A percentile compares a stretch with the other conserved stretches of the same genome.
These are phyloP conservation scores for Ceratobasidium sp. DNA, from an alignment of 1,284 basidiomycete species.

Conservation along the genomic window DNA sequence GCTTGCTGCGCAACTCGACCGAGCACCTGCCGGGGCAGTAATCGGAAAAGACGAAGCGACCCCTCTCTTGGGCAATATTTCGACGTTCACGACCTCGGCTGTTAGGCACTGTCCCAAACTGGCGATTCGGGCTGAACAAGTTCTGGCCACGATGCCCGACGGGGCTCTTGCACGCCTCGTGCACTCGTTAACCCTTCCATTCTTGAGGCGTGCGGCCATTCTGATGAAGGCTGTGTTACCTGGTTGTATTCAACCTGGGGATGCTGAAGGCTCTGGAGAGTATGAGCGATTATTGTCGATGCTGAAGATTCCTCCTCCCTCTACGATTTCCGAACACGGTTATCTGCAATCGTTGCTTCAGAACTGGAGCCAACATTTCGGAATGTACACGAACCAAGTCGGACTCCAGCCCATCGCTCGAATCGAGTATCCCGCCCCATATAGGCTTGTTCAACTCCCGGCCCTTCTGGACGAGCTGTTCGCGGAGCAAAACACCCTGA, in stretches of 20 bases:
- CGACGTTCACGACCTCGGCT: slow-evolving; percentile 84
- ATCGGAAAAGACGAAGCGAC: slow-evolving; percentile 56
- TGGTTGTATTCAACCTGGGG: slow-evolving; percentile 59
- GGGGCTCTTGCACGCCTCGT: slow-evolving; percentile 83
- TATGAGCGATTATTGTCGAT: slow-evolving; percentile 78
- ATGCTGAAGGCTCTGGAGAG: slow-evolving; percentile 58
- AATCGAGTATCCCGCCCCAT: slow-evolving; percentile 83
- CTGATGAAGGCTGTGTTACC: slow-evolving; percentile 79
- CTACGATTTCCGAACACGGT: slow-evolving; percentile 73
- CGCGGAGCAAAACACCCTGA: slow-evolving; percentile 69
- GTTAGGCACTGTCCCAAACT: slow-evolving; percentile 78
- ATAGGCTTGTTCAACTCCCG: slow-evolving; percentile 84
- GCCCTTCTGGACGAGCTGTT: slow-evolving; percentile 83
- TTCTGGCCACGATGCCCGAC: slow-evolving; percentile 77
- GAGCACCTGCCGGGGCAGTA: slow-evolving; percentile 60
- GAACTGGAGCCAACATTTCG: slow-evolving; percentile 82
- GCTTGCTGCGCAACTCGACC: slow-evolving; percentile 68
- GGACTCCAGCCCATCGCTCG: slow-evolving; percentile 71
- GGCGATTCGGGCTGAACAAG: slow-evolving; percentile 75
- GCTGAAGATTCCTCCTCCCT: slow-evolving; percentile 77
- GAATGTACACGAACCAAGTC: slow-evolving; percentile 72
- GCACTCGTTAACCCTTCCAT: slow-evolving; percentile 89
- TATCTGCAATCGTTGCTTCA: slow-evolving; percentile 80
- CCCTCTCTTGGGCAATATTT: slow-evolving; percentile 74
- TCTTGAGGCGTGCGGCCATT: slow-evolving; percentile 88